Conservation (phyloP, 345 rosid genomes). For the Pistacia integerrima region DNA sequence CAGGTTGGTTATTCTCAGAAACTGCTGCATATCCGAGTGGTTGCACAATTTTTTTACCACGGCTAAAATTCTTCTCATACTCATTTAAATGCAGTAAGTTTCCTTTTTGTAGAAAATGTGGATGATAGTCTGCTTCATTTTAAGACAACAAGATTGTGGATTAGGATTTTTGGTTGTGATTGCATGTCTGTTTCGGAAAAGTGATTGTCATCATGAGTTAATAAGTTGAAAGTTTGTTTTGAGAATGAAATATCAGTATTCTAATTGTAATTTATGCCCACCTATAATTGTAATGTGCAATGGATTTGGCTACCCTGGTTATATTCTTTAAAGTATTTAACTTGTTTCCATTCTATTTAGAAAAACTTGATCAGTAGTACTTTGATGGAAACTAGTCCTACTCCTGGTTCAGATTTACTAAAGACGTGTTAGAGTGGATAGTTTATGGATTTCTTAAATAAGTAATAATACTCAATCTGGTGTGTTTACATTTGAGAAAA, state of each 20-base stretch:
- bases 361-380: background rate
- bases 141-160: slow-evolving; percentile 7
- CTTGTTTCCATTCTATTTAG: background rate
- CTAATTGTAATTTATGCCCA: background rate
- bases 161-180: background rate
- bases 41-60: slow-evolving; percentile 6
- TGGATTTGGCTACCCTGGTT: background rate
- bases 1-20: slow-evolving; percentile 49
- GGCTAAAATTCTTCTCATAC: background rate
- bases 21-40: slow-evolving; percentile 3
- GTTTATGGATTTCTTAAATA: background rate
- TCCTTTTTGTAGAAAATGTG: background rate
- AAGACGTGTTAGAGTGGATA: background rate
- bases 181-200: background rate
- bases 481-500: background rate
- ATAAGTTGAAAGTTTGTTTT: background rate
- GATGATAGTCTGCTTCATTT: background rate
- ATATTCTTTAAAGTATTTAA: background rate
- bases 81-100: background rate
- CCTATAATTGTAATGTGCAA: background rate
- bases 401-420: background rate
- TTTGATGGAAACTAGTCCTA: background rate
- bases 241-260: background rate
- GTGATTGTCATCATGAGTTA: background rate
- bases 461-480: background rate